Evolutionary conservation across 2,329 filamentous ascomycete genomes (phyloP).

Genomic region (Aspergillus terreus): DNA sequence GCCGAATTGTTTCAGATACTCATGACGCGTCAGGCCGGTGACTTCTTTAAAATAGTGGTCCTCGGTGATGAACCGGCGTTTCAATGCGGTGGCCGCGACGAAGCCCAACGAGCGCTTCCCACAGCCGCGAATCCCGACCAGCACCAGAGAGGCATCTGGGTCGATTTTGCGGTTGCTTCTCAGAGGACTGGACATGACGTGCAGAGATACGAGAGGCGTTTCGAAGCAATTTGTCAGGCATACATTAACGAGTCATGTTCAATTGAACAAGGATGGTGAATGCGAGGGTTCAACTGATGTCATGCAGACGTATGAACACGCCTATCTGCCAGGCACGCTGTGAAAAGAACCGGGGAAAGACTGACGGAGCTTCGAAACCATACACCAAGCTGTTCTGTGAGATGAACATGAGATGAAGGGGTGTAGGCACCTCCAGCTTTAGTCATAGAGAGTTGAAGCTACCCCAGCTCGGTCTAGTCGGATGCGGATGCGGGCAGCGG

Average conservation of each 20-base stretch:
- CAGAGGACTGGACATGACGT: slow-evolving; percentile 8
- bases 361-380: neutral
- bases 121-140: slow-evolving; percentile 43
- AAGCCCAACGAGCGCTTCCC: slow-evolving; percentile 43
- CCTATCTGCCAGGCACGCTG: neutral
- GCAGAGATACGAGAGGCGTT: neutral
- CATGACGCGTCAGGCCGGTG: slow-evolving; percentile 40
- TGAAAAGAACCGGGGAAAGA: neutral
- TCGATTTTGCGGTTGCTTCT: slow-evolving; percentile 26
- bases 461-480: neutral
- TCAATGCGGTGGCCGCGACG: slow-evolving; percentile 41
- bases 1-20: slow-evolving; percentile 38
- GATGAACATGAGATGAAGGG: neutral
- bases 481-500: neutral
- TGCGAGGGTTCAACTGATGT: too few relatives aligned
- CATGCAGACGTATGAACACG: too few relatives aligned
- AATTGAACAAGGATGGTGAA: neutral
- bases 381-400: neutral
- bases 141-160: slow-evolving; percentile 38
- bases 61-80: slow-evolving; percentile 42
- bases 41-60: slow-evolving; percentile 43
- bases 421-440: too few relatives aligned
- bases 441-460: neutral
- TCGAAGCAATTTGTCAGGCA: neutral
- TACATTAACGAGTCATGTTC: neutral